Conservation (phyloP, 257 asterid species). For the Linderniella brevidens region DNA sequence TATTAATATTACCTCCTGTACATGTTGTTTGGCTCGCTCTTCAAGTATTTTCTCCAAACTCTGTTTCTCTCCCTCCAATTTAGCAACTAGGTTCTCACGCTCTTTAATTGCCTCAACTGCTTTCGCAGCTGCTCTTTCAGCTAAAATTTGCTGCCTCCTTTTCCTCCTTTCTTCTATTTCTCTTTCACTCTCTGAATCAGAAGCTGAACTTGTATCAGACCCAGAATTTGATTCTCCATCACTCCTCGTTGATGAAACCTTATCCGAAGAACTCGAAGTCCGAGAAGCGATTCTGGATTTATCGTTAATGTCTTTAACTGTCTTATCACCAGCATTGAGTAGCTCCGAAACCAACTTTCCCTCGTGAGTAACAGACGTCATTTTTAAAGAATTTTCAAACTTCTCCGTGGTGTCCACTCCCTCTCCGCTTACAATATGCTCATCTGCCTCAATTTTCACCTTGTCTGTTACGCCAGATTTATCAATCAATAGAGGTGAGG, state of each 20-base stretch:
- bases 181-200: conserved; percentile 80
- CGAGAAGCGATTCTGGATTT: conserved; percentile 20
- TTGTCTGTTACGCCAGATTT: conserved; percentile 12
- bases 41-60: conserved; percentile 90
- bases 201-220: conserved; percentile 51
- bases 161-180: conserved; percentile 79
- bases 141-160: conserved; percentile 76
- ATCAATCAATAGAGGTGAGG: conserved; percentile 11
- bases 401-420: conserved; percentile 13
- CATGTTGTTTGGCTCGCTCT: conserved; percentile 82
- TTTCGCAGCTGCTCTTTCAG: conserved; percentile 86
- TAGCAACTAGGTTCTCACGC: conserved; percentile 76
- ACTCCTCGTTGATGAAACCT: conserved; percentile 35
- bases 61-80: conserved; percentile 92
- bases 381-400: conserved; percentile 11
- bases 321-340: conserved; percentile 19
- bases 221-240: conserved; percentile 65
- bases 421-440: conserved; percentile 22
- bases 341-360: conserved; percentile 23
- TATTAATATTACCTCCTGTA: conserved; percentile 44
- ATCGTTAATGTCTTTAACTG: conserved; percentile 18
- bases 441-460: conserved; percentile 19
- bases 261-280: conserved; percentile 30
- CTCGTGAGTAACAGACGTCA: conserved; percentile 18
- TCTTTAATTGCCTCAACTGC: conserved; percentile 77